Evolutionary conservation across 2,329 filamentous ascomycete genomes (phyloP), one percentile per base, ranked within the genome.

Genomic region (Monosporascus cannonballus): DNA sequence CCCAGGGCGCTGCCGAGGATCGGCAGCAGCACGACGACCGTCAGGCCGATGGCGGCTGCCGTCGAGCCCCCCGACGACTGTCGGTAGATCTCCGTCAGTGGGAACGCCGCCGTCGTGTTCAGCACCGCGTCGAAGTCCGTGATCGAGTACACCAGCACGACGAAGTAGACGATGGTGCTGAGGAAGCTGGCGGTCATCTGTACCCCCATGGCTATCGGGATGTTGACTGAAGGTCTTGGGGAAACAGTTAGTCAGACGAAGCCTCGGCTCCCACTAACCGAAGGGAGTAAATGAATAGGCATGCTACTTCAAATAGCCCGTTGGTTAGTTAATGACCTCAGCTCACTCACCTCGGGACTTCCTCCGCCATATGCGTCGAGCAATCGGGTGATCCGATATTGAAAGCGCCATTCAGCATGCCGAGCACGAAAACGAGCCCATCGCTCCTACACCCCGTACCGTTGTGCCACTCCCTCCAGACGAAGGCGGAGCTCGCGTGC

Each of bases 301-400:
- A 42, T n/a, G 8, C 20, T 22, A 3, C 14, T 24, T 24, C 14
- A 24, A 14, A 22, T 24, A 42, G 30, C 30, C 30, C 30, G 4
- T 11, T 14, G 11, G 2, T 5, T 14, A 9, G 4, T 34, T 6
- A 34, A 34, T 5, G 11, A 5, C 9, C 9, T 34, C 30, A 14
- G 11, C 30, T 34, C 30, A 34, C 30, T 34, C 30, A 34, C 17
- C 71, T 56, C 0, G 74, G 82, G 41, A 86, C 84, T 64, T 87
- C 84, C 64, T 88, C 84, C 0, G 82, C 79, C 41, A 87, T 65
- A 62, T 87, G 85, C 1, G 80, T 80, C 1, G 83, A 79, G 47
- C 82, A 80, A 62, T 89, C 86, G 0, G 84, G 80, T 1, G 81
- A 80, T 6, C 85, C 86, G 11, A 89, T 80, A 45, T 81, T 79